These are phyloP conservation scores for Agrocybe pediades DNA, from an alignment of 768 basidiomycete genomes.

Conservation along the genomic window DNA sequence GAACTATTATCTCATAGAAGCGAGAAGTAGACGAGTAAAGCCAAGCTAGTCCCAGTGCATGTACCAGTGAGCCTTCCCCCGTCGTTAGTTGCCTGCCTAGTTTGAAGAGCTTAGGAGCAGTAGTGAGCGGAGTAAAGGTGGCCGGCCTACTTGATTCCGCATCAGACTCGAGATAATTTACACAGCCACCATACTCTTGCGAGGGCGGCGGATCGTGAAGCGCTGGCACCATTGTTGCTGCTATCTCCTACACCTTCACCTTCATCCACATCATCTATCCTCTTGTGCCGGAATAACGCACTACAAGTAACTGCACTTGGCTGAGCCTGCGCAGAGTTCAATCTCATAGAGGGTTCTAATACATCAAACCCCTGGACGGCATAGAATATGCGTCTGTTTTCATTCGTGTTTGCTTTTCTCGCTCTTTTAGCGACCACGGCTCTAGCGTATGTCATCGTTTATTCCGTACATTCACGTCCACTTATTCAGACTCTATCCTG, in stretches of 20 bases:
- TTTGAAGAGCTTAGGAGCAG: background rate
- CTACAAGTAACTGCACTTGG: background rate
- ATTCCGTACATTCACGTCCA: no score
- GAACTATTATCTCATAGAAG: no score
- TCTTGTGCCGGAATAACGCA: no score
- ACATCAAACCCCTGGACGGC: background rate
- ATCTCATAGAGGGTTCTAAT: background rate
- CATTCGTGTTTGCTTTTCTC: conserved; percentile 47
- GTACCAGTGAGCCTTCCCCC: no score
- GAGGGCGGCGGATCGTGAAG: background rate
- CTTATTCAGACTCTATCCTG: conserved; percentile 3
- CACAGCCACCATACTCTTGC: conserved; percentile 20
- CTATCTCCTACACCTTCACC: background rate
- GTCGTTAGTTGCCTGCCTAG: no score
- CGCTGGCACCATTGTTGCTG: conserved; percentile 3
- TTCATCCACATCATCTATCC: background rate
- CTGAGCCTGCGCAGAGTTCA: background rate
- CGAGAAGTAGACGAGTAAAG: no score
- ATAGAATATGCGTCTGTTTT: conserved; percentile 49
- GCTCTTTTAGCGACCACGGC: conserved; percentile 54
- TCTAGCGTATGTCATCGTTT: conserved; percentile 62
- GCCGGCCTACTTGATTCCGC: background rate
- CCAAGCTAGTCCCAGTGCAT: no score
- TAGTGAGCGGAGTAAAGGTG: background rate
- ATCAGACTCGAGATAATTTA: conserved; percentile 7